phyloP scores from a whole-genome alignment of 2,329 filamentous ascomycete genomes.

The Cadophora malorum region DNA sequence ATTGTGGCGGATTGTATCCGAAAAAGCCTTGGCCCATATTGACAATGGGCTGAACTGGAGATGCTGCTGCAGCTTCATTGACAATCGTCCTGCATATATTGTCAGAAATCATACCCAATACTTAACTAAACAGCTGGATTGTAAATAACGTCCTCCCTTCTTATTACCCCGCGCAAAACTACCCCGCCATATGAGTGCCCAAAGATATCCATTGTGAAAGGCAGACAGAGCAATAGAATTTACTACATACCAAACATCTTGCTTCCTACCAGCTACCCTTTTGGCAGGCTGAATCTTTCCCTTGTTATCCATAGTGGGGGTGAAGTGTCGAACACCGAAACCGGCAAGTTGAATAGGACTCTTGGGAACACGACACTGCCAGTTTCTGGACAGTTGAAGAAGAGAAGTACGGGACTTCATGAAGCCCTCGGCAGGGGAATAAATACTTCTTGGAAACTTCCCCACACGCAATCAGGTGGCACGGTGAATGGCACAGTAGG shows the following conservation, averaged over 20 bases:
- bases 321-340: conserved; percentile 34
- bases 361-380: conserved; percentile 20
- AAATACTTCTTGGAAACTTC: not conserved
- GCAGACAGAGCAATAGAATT: not conserved
- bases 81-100: conserved; percentile 62
- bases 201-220: not conserved
- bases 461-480: not conserved
- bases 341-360: conserved; percentile 15
- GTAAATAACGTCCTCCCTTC: not conserved
- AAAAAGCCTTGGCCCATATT: conserved; percentile 77
- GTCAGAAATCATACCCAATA: conserved; percentile 59
- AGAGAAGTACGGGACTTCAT: conserved; percentile 30
- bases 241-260: conserved; percentile 62
- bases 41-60: conserved; percentile 67
- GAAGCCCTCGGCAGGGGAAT: not conserved
- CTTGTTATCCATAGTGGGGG: conserved; percentile 41
- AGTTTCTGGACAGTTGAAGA: conserved; percentile 19
- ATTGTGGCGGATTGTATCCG: conserved; percentile 92
- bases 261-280: conserved; percentile 58
- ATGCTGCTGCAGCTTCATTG: conserved; percentile 69
- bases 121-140: not conserved
- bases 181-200: conserved; percentile 17
- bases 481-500: conserved; percentile 5
- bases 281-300: conserved; percentile 56
- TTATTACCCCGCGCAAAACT: conserved; percentile 9